Base-by-base conservation (phyloP, 495 filamentous ascomycete species). In the Xylaria longipes region DNA sequence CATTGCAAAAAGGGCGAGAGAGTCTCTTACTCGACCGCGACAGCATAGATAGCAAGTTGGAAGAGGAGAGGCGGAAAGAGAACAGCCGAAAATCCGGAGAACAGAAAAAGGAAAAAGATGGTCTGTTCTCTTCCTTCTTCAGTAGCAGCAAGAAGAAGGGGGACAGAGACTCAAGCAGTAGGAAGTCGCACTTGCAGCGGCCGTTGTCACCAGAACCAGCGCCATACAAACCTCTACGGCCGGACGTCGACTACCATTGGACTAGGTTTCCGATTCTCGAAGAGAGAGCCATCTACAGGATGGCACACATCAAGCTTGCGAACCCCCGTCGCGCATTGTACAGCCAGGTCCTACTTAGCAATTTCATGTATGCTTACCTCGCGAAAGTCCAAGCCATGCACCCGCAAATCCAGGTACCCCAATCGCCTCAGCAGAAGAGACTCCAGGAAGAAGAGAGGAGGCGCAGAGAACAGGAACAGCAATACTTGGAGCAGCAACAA, bases 301-400 rank as follows among this genome's bases (percentile, higher is more conserved):
- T 99, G 91, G 96, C 96, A 15, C 96, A 99, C 80, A 95, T 98
- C 82, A 99, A 99, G 81, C 91, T 99, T 65, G 96, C 96, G 5
- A 99, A 99, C 78, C 96, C 96, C 41, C 90, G 96, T 14, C 91
- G 96, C 37, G 92, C 95, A 50, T 82, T 99, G 43, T 93, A 97
- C 76, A 97, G 95, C 57, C 96, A 99, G 79, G 96, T 99, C 31
- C 86, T 99, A 65, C 90, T 99, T 74, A 98, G 95, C 82, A 99
- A 99, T 76, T 99, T 99, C 81, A 99, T 99, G 96, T 99, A 99
- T 85, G 95, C 93, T 39, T 99, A 99, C 80, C 88, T 99, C 73
- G 97, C 95, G 65, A 98, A 98, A 82, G 96, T 99, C 43, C 96
- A 99, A 82, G 93, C 96, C 73, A 97, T 98, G 91, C 96, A 98